Base-by-base conservation (phyloP, 768 basidiomycete genomes). In the Panaeolus papilionaceus region DNA sequence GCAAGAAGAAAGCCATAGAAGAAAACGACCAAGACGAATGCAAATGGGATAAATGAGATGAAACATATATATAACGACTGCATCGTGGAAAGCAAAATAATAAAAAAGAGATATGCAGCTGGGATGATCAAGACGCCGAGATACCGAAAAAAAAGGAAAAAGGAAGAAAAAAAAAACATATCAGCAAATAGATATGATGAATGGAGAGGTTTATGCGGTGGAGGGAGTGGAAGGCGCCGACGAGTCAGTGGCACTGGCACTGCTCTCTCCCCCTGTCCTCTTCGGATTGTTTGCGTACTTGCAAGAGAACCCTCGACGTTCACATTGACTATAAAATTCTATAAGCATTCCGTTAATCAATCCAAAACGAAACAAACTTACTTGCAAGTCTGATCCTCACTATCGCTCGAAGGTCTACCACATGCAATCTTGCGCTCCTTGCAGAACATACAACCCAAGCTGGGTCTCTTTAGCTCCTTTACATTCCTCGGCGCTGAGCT, bases 311-410 rank as follows among this genome's bases (percentile, higher is more conserved):
- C 82, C 80, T 10, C 85, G 80, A 47, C 84, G 79, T 26, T 81
- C 81, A 70, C 85, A 87, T 76, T 87, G 85, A 74, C 85, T 86
- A n/a, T 47, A 71, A 64, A n/a, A 28, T 7, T 14, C 12, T 18
- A 44, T 28, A 51, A 62, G 49, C 20, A 20, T 18, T 65, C 23
- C 4, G 39, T 23, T 44, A 20, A 37, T 68, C 61, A 28, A 61
- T 61, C 63, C 9, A 38, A 65, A n/a, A n/a, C 10, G 45, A 7
- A 66, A 38, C 64, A 67, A 16, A 69, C 85, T 75, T 68, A 86
- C 85, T 86, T 85, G 85, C 85, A 86, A 0, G 83, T 81, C 49
- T 77, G 79, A 71, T 86, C 83, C 18, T 77, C 72, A 65, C 77
- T 80, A 2, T 79, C 82, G 1, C 77, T 74, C 1, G 80, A 68